phyloP scores from a whole-genome alignment of 805 yeast genomes.

The Ogataea minuta region DNA sequence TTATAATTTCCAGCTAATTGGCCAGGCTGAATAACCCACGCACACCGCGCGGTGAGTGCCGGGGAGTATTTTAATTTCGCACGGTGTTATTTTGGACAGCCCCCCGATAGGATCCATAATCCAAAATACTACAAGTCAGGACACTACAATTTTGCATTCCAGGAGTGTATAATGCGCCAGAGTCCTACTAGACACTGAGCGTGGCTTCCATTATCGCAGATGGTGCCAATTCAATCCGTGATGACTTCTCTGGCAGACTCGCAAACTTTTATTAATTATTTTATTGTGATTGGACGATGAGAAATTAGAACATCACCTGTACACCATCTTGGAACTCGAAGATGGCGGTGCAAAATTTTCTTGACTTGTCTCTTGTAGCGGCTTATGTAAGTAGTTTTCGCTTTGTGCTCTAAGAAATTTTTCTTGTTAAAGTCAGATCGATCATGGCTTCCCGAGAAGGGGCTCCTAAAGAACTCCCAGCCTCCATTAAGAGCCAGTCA shows the following conservation, averaged over 20 bases:
- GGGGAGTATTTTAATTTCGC: constrained; percentile 3
- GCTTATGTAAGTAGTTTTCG: constrained; percentile 1
- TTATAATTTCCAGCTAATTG: constrained; percentile 13
- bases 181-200: no score
- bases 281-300: constrained; percentile 20
- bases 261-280: constrained; percentile 18
- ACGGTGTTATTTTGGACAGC: no score
- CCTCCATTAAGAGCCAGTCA: constrained; percentile 50
- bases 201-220: background rate
- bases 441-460: constrained; percentile 11
- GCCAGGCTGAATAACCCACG: constrained; percentile 5
- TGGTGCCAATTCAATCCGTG: background rate
- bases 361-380: background rate
- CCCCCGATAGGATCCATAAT: no score
- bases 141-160: no score
- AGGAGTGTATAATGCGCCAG: no score
- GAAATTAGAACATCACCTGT: constrained; percentile 3
- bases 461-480: constrained; percentile 25
- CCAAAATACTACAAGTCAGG: no score
- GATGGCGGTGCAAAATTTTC: background rate
- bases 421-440: constrained; percentile 1
- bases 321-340: background rate
- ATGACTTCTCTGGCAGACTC: background rate
- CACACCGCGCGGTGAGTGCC: constrained; percentile 4
- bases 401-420: constrained; percentile 1